Evolutionary conservation across 345 rosid genomes (phyloP).

Genomic region (Lepidium africanum): DNA sequence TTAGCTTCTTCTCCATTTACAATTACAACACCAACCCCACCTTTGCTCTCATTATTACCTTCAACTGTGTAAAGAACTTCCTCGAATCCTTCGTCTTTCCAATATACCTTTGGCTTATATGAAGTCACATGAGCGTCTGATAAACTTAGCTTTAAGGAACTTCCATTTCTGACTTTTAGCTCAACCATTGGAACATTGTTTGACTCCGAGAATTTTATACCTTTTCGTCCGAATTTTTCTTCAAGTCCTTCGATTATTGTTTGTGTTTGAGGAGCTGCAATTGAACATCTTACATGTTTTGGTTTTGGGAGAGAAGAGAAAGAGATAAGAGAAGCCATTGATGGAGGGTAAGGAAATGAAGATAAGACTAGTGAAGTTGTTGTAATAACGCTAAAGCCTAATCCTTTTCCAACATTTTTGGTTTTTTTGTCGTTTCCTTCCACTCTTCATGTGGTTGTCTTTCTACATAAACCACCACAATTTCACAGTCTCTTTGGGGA

Average conservation of each 20-base stretch:
- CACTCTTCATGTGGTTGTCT: constrained; percentile 9
- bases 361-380: constrained; percentile 13
- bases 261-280: constrained; percentile 19
- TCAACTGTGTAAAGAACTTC: constrained; percentile 71
- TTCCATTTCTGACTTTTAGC: constrained; percentile 72
- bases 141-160: constrained; percentile 52
- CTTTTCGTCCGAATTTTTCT: constrained; percentile 62
- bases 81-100: constrained; percentile 79
- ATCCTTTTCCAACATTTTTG: background rate
- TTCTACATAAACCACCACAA: background rate
- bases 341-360: background rate
- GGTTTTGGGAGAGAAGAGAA: constrained; percentile 51
- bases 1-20: constrained; percentile 31
- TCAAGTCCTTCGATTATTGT: constrained; percentile 37
- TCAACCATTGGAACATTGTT: constrained; percentile 42
- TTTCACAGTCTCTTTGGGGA: too few relatives aligned
- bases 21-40: constrained; percentile 72
- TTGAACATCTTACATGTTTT: constrained; percentile 22
- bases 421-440: background rate
- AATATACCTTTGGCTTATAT: constrained; percentile 72
- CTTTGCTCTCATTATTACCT: constrained; percentile 24
- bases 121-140: constrained; percentile 77
- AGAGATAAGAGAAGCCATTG: constrained; percentile 69
- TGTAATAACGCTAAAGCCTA: background rate
- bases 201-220: constrained; percentile 64